Conservation (phyloP, 345 rosid species). For the Eucalyptus polybractea region DNA sequence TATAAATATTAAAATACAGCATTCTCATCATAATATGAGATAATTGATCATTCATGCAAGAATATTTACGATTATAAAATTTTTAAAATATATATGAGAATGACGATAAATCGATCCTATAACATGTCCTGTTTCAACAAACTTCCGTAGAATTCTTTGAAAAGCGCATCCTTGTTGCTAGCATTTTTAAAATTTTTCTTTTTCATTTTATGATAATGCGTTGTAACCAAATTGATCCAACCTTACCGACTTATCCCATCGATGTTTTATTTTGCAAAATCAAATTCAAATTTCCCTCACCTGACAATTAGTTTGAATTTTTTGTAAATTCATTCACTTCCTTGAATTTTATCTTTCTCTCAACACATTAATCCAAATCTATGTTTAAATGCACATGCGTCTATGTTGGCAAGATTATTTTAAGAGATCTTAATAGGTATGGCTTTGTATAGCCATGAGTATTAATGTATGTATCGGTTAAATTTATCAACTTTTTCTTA, state of each 20-base stretch:
- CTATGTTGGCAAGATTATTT: background rate
- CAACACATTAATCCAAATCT: background rate
- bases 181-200: background rate
- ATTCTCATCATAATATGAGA: background rate
- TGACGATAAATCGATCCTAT: background rate
- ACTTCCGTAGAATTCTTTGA: background rate
- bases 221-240: background rate
- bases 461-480: background rate
- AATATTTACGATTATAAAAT: background rate
- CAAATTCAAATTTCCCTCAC: background rate
- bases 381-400: background rate
- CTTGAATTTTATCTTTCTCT: background rate
- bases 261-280: background rate
- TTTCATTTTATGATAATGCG: background rate
- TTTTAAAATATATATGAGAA: too few relatives aligned
- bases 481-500: background rate
- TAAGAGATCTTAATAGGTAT: background rate
- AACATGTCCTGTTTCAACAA: background rate
- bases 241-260: background rate
- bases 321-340: background rate
- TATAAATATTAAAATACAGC: background rate
- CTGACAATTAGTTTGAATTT: background rate
- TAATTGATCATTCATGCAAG: rapidly evolving
- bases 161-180: background rate
- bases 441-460: background rate